phyloP scores from a whole-genome alignment of 1,284 basidiomycete species.

The Pyrrhoderma lamaoense region DNA sequence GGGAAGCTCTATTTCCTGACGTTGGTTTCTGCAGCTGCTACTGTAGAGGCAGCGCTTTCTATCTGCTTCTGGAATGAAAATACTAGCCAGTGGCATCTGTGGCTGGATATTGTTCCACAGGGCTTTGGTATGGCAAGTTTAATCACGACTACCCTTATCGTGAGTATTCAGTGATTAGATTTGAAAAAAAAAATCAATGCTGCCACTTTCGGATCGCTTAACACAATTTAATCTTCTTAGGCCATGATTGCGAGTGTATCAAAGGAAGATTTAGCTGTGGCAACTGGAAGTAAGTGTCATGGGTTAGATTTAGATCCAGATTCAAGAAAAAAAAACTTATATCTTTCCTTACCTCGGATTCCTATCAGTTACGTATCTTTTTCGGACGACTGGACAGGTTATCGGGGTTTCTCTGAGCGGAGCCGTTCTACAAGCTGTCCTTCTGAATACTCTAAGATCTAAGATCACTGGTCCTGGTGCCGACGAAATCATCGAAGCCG shows the following conservation, averaged over 20 bases:
- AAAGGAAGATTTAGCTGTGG: conserved; percentile 78
- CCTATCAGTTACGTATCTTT: conserved; percentile 75
- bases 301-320: background rate
- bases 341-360: conserved; percentile 16
- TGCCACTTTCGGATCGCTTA: background rate
- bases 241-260: conserved; percentile 79
- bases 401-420: conserved; percentile 82
- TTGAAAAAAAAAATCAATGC: conserved; percentile 14
- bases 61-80: conserved; percentile 57
- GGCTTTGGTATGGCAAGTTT: conserved; percentile 79
- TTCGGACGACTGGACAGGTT: conserved; percentile 86
- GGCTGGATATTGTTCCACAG: conserved; percentile 71
- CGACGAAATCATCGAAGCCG: conserved; percentile 58
- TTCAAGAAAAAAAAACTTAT: too few relatives aligned
- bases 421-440: conserved; percentile 70
- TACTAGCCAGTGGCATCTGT: conserved; percentile 58
- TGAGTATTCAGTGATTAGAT: conserved; percentile 30
- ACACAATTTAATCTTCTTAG: conserved; percentile 32
- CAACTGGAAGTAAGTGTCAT: conserved; percentile 69
- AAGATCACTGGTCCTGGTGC: conserved; percentile 72
- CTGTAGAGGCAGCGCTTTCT: conserved; percentile 47
- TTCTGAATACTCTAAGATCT: conserved; percentile 58
- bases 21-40: conserved; percentile 46
- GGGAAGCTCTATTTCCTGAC: conserved; percentile 76
- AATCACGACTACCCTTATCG: conserved; percentile 78